Evolutionary conservation across 1,284 basidiomycete genomes (phyloP).

Genomic region (Trichosporon asahii): DNA sequence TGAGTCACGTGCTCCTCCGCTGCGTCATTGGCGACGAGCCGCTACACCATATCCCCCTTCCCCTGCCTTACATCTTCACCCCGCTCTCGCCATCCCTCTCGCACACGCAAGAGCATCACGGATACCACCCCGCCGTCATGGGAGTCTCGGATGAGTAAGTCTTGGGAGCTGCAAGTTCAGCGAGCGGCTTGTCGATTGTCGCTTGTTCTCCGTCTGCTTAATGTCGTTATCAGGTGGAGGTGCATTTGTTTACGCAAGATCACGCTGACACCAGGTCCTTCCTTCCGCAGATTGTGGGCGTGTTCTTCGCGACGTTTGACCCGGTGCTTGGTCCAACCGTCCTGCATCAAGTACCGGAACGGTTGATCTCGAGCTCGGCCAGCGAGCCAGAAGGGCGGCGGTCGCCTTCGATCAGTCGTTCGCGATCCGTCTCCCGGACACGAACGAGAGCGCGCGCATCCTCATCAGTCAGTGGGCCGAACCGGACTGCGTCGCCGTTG

Average conservation of each 20-base stretch:
- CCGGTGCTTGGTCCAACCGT: slow-evolving; percentile 46
- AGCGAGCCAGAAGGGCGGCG: slow-evolving; percentile 21
- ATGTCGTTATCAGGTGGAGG: neutral
- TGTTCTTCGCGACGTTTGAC: slow-evolving; percentile 53
- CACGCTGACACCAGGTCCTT: slow-evolving; percentile 45
- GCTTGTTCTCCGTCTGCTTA: too few relatives aligned
- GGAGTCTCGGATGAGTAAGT: slow-evolving; percentile 20
- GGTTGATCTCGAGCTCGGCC: slow-evolving; percentile 43
- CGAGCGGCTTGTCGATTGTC: too few relatives aligned
- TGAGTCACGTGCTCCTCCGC: slow-evolving; percentile 7
- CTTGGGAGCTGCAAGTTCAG: neutral
- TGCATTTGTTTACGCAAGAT: neutral
- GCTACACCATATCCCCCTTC: neutral
- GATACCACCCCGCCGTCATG: slow-evolving; percentile 6
- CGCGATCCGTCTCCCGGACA: slow-evolving; percentile 30
- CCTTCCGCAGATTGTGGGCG: slow-evolving; percentile 51
- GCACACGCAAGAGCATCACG: neutral
- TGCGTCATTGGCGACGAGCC: slow-evolving; percentile 1
- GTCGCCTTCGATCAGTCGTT: slow-evolving; percentile 23
- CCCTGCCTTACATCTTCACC: neutral
- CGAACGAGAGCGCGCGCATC: neutral
- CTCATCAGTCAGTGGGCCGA: neutral
- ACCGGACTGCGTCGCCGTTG: neutral
- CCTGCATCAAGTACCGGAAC: slow-evolving; percentile 51
- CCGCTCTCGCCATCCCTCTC: neutral